Evolutionary conservation across 768 basidiomycete species (phyloP).

Genomic region (Macrolepiota fuliginosa): DNA sequence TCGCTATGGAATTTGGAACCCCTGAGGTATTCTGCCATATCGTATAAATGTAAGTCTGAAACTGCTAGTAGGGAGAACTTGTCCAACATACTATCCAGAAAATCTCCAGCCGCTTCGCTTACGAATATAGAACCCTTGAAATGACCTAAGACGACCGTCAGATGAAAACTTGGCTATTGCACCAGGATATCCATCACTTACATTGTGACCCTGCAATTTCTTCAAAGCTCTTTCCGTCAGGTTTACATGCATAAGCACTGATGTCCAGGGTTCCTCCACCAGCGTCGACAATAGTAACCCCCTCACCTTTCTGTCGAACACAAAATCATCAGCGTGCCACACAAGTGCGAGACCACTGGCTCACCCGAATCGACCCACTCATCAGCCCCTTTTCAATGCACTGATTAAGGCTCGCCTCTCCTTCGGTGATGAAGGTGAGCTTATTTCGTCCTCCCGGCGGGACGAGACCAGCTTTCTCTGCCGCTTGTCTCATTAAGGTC

Average conservation of each 20-base stretch:
- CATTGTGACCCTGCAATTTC: constrained; percentile 28
- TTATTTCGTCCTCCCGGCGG: constrained; percentile 33
- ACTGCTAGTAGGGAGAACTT: background rate
- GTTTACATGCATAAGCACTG: constrained; percentile 29
- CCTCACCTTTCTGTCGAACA: constrained; percentile 26
- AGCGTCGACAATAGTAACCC: constrained; percentile 39
- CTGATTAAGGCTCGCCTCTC: constrained; percentile 59
- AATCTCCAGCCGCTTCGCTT: constrained; percentile 31
- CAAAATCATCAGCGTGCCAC: background rate
- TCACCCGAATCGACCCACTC: constrained; percentile 19
- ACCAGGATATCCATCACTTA: background rate
- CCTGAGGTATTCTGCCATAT: constrained; percentile 28
- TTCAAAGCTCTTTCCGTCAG: constrained; percentile 22
- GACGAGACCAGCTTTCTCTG: constrained; percentile 49
- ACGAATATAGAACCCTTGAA: constrained; percentile 43
- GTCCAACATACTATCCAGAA: constrained; percentile 27
- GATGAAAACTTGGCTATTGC: background rate
- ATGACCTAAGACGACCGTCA: constrained; percentile 25
- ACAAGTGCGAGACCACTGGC: background rate
- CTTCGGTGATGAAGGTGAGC: constrained; percentile 56
- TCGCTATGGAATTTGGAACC: constrained; percentile 37
- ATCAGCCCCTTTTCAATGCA: constrained; percentile 43
- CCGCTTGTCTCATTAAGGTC: constrained; percentile 49
- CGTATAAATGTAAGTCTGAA: background rate
- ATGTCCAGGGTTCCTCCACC: constrained; percentile 46